These are phyloP conservation scores for Cyclostephanos invisitatus DNA, from an alignment of 108 stramenopile genomes.

Conservation along the genomic window DNA sequence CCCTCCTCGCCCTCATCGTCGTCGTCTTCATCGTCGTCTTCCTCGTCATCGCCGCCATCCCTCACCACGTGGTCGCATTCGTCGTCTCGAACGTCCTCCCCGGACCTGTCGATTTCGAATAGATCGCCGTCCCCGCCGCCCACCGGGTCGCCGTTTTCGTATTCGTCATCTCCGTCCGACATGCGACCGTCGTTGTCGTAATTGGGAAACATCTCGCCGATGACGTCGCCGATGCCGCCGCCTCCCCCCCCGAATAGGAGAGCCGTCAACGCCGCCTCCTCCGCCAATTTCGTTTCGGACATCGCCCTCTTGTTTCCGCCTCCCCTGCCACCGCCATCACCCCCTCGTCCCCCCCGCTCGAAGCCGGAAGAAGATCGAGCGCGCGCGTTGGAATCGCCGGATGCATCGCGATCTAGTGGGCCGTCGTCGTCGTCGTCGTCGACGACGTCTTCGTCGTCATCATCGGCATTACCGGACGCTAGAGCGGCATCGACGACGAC, in stretches of 20 bases:
- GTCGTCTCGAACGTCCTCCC: conserved; percentile 34
- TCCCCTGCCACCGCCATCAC: not conserved
- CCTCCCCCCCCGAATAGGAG: conserved; percentile 24
- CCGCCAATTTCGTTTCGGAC: conserved; percentile 23
- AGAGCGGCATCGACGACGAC: no score
- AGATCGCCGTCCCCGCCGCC: conserved; percentile 22
- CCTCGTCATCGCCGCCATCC: conserved; percentile 16
- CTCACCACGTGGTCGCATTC: conserved; percentile 15
- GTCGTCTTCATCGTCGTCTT: conserved; percentile 5
- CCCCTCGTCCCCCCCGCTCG: not conserved
- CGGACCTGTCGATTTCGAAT: conserved; percentile 39
- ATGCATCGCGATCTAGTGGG: no score
- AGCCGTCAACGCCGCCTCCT: conserved; percentile 29
- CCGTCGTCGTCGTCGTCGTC: no score
- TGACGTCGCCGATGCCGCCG: conserved; percentile 7
- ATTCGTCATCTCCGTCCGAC: not conserved
- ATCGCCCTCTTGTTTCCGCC: not conserved
- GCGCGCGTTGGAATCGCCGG: no score
- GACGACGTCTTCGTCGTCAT: no score
- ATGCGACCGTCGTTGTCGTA: not conserved
- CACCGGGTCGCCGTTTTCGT: conserved; percentile 15
- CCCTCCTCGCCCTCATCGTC: conserved; percentile 32
- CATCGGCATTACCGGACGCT: no score
- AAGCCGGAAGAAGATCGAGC: no score
- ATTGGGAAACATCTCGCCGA: no score